A percentile compares a stretch with the other conserved stretches of the same genome.
phyloP scores from a whole-genome alignment of 1,284 basidiomycete species.

The Microbotryum intermedium region DNA sequence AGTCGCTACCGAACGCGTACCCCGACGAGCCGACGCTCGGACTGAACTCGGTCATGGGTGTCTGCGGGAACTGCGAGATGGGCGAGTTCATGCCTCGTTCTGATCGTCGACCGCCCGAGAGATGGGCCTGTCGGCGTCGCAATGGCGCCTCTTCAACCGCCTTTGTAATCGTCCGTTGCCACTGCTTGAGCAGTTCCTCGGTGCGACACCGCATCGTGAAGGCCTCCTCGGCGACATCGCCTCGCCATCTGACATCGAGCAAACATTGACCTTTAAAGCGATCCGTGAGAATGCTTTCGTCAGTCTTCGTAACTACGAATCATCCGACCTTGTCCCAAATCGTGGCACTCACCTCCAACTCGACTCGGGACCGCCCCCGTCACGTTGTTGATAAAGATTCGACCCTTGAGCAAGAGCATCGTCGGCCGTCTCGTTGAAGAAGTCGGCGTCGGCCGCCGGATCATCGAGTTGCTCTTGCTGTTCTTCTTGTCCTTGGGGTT shows the following conservation, averaged over 20 bases:
- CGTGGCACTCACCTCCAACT: neutral
- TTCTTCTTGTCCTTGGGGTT: constrained; percentile 43
- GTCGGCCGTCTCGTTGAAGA: constrained; percentile 47
- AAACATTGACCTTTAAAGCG: constrained; percentile 37
- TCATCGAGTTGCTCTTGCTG: constrained; percentile 33
- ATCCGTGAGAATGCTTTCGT: neutral
- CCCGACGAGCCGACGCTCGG: constrained; percentile 12
- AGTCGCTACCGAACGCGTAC: constrained; percentile 8
- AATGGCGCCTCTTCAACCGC: constrained; percentile 63
- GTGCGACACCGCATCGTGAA: constrained; percentile 88
- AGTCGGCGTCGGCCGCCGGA: constrained; percentile 38
- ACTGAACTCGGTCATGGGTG: constrained; percentile 31
- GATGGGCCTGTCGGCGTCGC: constrained; percentile 42
- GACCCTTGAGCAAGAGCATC: constrained; percentile 75
- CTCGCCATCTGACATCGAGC: constrained; percentile 84
- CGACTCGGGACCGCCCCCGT: constrained; percentile 58
- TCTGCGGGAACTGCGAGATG: constrained; percentile 32
- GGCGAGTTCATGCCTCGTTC: constrained; percentile 24
- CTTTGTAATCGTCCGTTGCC: constrained; percentile 81
- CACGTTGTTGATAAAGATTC: constrained; percentile 96
- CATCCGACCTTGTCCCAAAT: constrained; percentile 23
- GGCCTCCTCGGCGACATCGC: constrained; percentile 63
- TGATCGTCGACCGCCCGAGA: constrained; percentile 26
- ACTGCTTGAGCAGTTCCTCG: constrained; percentile 86
- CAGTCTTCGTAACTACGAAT: constrained; percentile 41